A percentile compares a stretch with the other conserved stretches of the same genome.
Evolutionary conservation across 108 stramenopile species (phyloP).

Genomic region (Skeletonema menzelii): DNA sequence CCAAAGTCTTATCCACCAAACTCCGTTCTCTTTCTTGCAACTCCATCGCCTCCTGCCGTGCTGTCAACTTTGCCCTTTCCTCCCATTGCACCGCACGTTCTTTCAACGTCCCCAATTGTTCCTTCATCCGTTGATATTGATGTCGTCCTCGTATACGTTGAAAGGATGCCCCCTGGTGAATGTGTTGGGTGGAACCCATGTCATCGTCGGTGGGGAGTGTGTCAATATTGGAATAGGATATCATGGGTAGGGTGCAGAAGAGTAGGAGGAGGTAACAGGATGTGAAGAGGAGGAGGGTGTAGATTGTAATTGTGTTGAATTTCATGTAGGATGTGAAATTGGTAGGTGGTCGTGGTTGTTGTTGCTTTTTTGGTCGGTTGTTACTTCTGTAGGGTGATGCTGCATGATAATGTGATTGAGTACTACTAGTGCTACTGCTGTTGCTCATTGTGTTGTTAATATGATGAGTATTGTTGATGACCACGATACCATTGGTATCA

Average conservation of each 20-base stretch:
- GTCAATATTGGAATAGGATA: slow-evolving; percentile 10
- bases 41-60: background rate
- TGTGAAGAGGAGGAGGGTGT: slow-evolving; percentile 8
- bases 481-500: background rate
- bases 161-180: slow-evolving; percentile 24
- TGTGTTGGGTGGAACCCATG: slow-evolving; percentile 6
- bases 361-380: background rate
- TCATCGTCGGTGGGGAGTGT: slow-evolving; percentile 13
- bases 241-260: slow-evolving; percentile 39
- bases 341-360: slow-evolving; percentile 6
- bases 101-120: slow-evolving; percentile 22
- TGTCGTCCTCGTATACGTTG: slow-evolving; percentile 32
- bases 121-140: background rate
- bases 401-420: too few species aligned
- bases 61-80: slow-evolving; percentile 9
- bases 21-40: slow-evolving; percentile 5
- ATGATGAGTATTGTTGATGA: too few species aligned
- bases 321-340: slow-evolving; percentile 20
- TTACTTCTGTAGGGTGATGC: background rate
- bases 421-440: too few species aligned
- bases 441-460: too few species aligned
- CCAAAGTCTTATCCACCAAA: slow-evolving; percentile 5
- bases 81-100: slow-evolving; percentile 28
- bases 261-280: slow-evolving; percentile 21
- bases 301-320: slow-evolving; percentile 9